phyloP scores from a whole-genome alignment of 2,329 filamentous ascomycete genomes.

The Tricladium varicosporioides region DNA sequence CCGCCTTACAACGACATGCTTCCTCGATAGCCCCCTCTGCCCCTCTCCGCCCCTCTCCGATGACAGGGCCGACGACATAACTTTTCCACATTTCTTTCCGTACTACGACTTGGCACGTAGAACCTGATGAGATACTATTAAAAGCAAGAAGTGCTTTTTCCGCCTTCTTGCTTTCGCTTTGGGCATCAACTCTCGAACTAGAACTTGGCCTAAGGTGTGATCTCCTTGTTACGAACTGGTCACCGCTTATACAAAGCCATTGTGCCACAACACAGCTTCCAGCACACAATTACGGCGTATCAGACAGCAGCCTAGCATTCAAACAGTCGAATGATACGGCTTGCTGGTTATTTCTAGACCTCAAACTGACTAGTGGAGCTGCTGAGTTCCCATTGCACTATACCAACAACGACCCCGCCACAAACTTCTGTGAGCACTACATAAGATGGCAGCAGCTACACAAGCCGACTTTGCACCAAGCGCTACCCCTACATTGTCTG shows the following conservation, averaged over 20 bases:
- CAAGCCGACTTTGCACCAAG: constrained; percentile 23
- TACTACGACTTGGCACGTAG: constrained; percentile 1
- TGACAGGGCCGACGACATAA: constrained; percentile 14
- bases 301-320: neutral
- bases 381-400: neutral
- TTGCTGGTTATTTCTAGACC: neutral
- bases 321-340: neutral
- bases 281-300: neutral
- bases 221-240: neutral
- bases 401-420: neutral
- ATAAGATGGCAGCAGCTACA: constrained; percentile 26
- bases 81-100: constrained; percentile 8
- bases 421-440: neutral
- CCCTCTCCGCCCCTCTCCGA: constrained; percentile 5
- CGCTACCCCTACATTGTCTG: constrained; percentile 7
- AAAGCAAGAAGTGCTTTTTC: constrained; percentile 17
- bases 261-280: neutral
- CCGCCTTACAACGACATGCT: constrained; percentile 28
- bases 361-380: neutral
- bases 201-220: neutral
- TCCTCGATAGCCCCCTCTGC: constrained; percentile 24
- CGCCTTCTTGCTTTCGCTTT: constrained; percentile 21
- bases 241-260: neutral
- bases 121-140: constrained; percentile 18
- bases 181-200: no score